phyloP scores from a whole-genome alignment of 2,329 filamentous ascomycete species.

The Chrysoporthe deuterocubensis region DNA sequence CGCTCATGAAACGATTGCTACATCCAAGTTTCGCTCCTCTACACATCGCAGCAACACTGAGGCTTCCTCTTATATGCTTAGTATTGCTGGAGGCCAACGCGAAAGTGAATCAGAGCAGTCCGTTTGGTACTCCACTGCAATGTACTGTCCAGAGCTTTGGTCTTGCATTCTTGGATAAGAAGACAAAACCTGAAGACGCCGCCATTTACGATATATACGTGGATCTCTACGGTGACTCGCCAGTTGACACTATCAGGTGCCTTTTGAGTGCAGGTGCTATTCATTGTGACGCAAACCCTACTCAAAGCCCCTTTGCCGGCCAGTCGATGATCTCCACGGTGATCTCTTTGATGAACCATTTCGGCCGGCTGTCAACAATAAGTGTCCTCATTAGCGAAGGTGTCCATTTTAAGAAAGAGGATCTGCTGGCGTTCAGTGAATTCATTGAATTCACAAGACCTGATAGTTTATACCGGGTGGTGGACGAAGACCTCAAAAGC shows the following conservation, averaged over 20 bases:
- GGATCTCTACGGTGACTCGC: too few relatives aligned
- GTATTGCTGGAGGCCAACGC: not conserved
- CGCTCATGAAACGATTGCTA: too few relatives aligned
- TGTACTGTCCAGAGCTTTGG: constrained; percentile 9
- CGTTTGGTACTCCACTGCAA: constrained; percentile 3
- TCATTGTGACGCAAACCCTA: not conserved
- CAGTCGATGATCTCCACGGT: not conserved
- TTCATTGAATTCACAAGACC: too few relatives aligned
- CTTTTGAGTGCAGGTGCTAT: not conserved
- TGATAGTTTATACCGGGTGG: too few relatives aligned
- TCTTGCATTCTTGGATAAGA: too few relatives aligned
- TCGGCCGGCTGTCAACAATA: too few relatives aligned
- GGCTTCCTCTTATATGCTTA: not conserved
- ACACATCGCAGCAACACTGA: constrained; percentile 10
- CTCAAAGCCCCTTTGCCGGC: not conserved
- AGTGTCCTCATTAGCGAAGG: too few relatives aligned
- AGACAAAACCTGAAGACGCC: too few relatives aligned
- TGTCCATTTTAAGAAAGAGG: too few relatives aligned
- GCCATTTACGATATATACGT: too few relatives aligned
- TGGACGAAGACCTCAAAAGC: too few relatives aligned
- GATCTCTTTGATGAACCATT: not conserved
- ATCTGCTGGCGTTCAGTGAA: too few relatives aligned
- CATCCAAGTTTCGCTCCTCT: constrained; percentile 3
- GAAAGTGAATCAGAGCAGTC: not conserved
- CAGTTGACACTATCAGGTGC: not conserved